Conservation (phyloP, 192 early-diverging fungal species). For the Podila clonocystis region DNA sequence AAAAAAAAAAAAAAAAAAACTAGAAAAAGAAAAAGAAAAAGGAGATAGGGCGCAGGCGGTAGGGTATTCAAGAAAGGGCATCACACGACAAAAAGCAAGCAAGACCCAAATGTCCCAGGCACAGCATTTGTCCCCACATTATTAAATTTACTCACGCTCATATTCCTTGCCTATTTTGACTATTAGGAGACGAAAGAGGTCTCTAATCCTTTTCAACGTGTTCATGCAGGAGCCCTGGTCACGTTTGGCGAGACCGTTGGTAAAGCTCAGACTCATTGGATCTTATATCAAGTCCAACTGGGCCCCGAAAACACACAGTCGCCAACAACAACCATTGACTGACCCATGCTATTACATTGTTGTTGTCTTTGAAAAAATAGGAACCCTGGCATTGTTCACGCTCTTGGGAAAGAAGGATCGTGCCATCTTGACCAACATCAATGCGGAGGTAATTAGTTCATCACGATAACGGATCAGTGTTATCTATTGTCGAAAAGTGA, state of each 20-base stretch:
- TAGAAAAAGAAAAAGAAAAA: neutral
- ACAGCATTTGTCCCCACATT: neutral
- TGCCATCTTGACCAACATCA: slow-evolving; percentile 56
- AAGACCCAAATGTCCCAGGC: neutral
- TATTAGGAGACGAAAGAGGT: slow-evolving; percentile 57
- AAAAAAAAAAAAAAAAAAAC: neutral
- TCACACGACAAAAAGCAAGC: slow-evolving; percentile 8
- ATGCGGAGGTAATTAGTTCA: slow-evolving; percentile 55
- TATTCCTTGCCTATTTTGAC: neutral
- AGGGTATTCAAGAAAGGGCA: neutral
- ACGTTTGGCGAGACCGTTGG: slow-evolving; percentile 62
- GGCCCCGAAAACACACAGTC: neutral
- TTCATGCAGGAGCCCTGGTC: slow-evolving; percentile 60
- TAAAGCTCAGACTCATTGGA: neutral
- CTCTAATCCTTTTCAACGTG: slow-evolving; percentile 60
- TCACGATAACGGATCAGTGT: neutral
- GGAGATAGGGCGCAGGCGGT: neutral
- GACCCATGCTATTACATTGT: neutral
- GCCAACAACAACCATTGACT: neutral
- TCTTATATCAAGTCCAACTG: neutral
- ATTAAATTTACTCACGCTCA: neutral
- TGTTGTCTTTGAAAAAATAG: slow-evolving; percentile 10
- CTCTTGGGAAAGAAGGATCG: slow-evolving; percentile 55
- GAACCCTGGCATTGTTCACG: slow-evolving; percentile 56
- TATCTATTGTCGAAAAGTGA: neutral